Percentiles rank a stretch among this genome's conserved stretches.
phyloP scores from a whole-genome alignment of 202 grass and related monocot genomes.

The Zoysia matrella region DNA sequence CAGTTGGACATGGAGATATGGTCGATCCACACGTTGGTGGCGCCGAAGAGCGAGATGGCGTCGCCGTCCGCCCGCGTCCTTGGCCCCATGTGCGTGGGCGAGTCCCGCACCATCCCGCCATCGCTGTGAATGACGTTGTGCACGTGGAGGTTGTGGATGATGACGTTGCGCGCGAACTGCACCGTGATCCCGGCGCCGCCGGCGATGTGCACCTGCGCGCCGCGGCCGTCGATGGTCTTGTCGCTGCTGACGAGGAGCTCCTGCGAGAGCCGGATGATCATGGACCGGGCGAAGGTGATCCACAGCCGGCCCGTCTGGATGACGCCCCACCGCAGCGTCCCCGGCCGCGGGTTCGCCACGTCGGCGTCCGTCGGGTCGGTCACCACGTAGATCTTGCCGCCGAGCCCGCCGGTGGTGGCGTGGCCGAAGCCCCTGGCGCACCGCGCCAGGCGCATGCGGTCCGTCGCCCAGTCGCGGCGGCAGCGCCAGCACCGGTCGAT shows the following conservation, averaged over 20 bases:
- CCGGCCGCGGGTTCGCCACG: slow-evolving; percentile 48
- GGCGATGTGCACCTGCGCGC: slow-evolving; percentile 66
- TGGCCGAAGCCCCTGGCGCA: slow-evolving; percentile 81
- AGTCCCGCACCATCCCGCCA: slow-evolving; percentile 63
- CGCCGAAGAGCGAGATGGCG: slow-evolving; percentile 67
- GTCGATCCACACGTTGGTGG: slow-evolving; percentile 78
- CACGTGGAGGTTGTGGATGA: slow-evolving; percentile 57
- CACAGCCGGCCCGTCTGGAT: slow-evolving; percentile 75
- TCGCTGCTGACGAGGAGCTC: slow-evolving; percentile 65
- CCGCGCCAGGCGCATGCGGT: slow-evolving; percentile 64
- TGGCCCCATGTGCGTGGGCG: slow-evolving; percentile 42
- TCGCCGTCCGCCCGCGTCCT: slow-evolving; percentile 68
- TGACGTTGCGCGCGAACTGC: slow-evolving; percentile 69
- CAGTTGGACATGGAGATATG: slow-evolving; percentile 77
- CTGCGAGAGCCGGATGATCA: slow-evolving; percentile 74
- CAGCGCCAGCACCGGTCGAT: slow-evolving; percentile 77
- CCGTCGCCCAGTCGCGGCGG: slow-evolving; percentile 60
- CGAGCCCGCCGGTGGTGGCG: slow-evolving; percentile 58
- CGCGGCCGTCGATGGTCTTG: slow-evolving; percentile 82
- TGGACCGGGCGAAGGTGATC: slow-evolving; percentile 65
- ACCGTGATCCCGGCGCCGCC: slow-evolving; percentile 65
- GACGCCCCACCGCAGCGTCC: slow-evolving; percentile 68
- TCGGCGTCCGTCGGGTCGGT: slow-evolving; percentile 62
- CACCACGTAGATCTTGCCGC: slow-evolving; percentile 68
- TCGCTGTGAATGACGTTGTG: slow-evolving; percentile 2